phyloP scores from a whole-genome alignment of 2,329 filamentous ascomycete species.

The Aspergillus persii region DNA sequence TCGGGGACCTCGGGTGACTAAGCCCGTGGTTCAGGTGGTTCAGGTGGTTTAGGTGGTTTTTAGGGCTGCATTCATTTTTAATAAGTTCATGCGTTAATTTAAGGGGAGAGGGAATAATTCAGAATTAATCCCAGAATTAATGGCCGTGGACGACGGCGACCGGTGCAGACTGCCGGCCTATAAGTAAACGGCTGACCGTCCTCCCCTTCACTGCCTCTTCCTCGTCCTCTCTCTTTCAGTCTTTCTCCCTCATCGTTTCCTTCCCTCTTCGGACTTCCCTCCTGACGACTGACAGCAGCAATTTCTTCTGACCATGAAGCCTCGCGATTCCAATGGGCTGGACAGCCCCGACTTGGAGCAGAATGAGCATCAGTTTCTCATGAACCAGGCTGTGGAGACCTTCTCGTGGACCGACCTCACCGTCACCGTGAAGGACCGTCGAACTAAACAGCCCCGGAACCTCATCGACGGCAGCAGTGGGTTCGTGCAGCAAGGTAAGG shows the following conservation, averaged over 20 bases:
- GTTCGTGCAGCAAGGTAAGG: conserved; percentile 59
- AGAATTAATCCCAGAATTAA: too few species aligned
- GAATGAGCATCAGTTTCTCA: conserved; percentile 31
- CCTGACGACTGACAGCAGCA: neutral
- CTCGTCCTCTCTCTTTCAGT: too few species aligned
- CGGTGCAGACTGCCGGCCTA: neutral
- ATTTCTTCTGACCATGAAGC: neutral
- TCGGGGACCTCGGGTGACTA: neutral
- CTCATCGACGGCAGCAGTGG: conserved; percentile 65
- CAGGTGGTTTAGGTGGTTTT: too few species aligned
- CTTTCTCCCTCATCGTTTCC: too few species aligned
- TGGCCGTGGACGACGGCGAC: too few species aligned
- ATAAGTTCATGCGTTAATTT: too few species aligned
- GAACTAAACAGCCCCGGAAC: conserved; percentile 60
- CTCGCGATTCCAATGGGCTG: neutral
- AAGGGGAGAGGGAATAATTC: too few species aligned
- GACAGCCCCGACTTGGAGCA: conserved; percentile 28
- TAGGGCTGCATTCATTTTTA: too few species aligned
- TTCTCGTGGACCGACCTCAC: conserved; percentile 67
- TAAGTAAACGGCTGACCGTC: neutral
- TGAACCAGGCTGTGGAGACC: conserved; percentile 61
- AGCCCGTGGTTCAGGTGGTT: neutral
- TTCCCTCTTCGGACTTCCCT: neutral
- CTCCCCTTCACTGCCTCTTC: too few species aligned
- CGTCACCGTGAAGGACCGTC: conserved; percentile 70